Evolutionary conservation across 176 grass and related monocot species (phyloP).

Genomic region (Avena sativa): DNA sequence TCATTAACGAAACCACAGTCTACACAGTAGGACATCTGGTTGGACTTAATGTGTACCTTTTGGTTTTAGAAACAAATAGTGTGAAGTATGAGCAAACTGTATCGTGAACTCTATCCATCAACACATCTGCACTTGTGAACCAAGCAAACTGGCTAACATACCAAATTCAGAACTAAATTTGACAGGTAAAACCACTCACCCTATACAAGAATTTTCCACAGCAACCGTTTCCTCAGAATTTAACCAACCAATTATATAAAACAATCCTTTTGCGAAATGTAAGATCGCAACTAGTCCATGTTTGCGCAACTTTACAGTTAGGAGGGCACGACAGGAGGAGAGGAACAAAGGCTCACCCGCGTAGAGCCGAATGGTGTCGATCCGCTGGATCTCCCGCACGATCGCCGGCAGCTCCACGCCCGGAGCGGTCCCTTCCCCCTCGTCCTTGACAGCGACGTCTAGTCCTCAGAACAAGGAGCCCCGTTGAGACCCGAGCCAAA

Average conservation of each 20-base stretch:
- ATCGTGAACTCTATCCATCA: not conserved
- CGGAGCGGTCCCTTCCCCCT: not conserved
- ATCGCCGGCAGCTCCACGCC: constrained; percentile 40
- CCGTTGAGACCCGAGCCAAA: constrained; percentile 29
- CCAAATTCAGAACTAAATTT: constrained; percentile 23
- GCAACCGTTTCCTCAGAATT: not conserved
- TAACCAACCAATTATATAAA: not conserved
- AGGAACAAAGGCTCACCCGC: constrained; percentile 50
- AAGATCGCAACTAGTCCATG: not conserved
- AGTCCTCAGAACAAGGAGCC: constrained; percentile 20
- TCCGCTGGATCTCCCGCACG: constrained; percentile 60
- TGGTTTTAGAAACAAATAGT: not conserved
- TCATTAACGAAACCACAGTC: too few species aligned
- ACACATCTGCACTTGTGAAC: not conserved
- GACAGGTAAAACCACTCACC: not conserved
- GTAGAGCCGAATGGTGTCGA: constrained; percentile 68
- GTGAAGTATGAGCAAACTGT: not conserved
- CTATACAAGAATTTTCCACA: not conserved
- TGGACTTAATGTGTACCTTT: not conserved
- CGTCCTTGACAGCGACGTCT: not conserved
- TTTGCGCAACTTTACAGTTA: not conserved
- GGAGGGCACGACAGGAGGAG: not conserved
- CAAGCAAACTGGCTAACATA: not conserved
- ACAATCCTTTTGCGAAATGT: not conserved
- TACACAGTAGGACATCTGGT: not conserved